Evolutionary conservation across 352 stramenopile genomes (phyloP), one percentile per base, ranked within the genome.

Genomic region (Phytopythium mirpurense): DNA sequence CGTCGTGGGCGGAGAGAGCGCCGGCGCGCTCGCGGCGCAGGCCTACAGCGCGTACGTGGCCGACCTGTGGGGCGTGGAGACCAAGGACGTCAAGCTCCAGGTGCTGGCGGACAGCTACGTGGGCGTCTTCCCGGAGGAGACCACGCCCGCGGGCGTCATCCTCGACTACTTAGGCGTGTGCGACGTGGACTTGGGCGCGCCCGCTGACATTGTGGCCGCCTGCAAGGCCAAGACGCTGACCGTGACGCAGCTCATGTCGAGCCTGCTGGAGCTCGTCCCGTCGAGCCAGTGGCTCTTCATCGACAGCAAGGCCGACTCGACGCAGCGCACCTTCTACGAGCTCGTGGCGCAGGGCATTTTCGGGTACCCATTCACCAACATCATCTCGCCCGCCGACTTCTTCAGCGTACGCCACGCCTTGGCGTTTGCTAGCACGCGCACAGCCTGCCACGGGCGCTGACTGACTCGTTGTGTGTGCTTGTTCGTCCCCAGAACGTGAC

Each of bases 71-170:
- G 58, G 75, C n/a, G 56, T 82, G 19, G 56, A 77, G 14, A 41
- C 58, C 35, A 75, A 74, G 35, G 67, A 54, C 24, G 68, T 65
- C n/a, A 54, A 62, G 23, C 79, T 73, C 54, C 67, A 63, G 21
- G 58, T 86, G 34, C 19, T 86, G 12, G 65, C 67, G 7, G 73
- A 83, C 52, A 76, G 68, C 59, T 82, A 83, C 52, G 67, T 85
- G n/a, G 73, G 69, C 34, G 67, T 85, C 26, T 50, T 85, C 11
- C 69, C 69, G 0, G 50, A 72, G n/a, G 50, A 72, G 14, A 57
- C 69, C 1, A 55, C 69, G 16, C 62, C 65, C 15, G 63, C 69
- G n/a, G 64, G 63, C 14, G 49, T 63, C 29, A 48, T 83, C 11
- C 49, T 85, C 27, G 67, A 74, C 42, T 69, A 68, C 41, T 82